These are phyloP conservation scores for Symmetrospora coprosmae DNA, from an alignment of 768 basidiomycete genomes.

Conservation along the genomic window DNA sequence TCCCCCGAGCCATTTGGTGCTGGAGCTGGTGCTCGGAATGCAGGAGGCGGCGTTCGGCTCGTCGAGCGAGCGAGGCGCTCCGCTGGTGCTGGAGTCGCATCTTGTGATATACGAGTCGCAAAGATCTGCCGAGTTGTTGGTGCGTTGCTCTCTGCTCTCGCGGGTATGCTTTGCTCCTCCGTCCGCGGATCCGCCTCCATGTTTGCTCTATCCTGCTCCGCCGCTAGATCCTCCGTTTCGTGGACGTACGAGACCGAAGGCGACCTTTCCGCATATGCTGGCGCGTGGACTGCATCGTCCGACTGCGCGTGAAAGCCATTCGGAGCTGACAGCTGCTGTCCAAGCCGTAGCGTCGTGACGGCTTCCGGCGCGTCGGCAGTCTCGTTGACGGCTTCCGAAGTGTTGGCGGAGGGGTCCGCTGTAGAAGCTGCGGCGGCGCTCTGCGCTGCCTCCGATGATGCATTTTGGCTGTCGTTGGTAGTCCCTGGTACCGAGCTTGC, in stretches of 20 bases:
- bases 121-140: neutral
- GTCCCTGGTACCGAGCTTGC: too few relatives aligned
- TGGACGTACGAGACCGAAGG: conserved; percentile 4
- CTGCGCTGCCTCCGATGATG: neutral
- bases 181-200: neutral
- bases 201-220: neutral
- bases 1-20: too few relatives aligned
- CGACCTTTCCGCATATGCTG: neutral
- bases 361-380: neutral
- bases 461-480: too few relatives aligned
- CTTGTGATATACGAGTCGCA: neutral
- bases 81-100: neutral
- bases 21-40: neutral
- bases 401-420: neutral
- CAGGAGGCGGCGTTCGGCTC: neutral
- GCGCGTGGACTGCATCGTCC: neutral
- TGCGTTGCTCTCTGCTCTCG: neutral
- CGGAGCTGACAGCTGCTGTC: neutral
- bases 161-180: neutral
- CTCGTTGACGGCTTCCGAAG: neutral
- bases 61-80: neutral
- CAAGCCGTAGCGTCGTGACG: neutral
- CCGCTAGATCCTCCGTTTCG: neutral
- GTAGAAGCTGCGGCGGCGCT: neutral
- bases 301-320: too few relatives aligned